phyloP scores from a whole-genome alignment of 2,329 filamentous ascomycete species.

The Catunica adiposa region DNA sequence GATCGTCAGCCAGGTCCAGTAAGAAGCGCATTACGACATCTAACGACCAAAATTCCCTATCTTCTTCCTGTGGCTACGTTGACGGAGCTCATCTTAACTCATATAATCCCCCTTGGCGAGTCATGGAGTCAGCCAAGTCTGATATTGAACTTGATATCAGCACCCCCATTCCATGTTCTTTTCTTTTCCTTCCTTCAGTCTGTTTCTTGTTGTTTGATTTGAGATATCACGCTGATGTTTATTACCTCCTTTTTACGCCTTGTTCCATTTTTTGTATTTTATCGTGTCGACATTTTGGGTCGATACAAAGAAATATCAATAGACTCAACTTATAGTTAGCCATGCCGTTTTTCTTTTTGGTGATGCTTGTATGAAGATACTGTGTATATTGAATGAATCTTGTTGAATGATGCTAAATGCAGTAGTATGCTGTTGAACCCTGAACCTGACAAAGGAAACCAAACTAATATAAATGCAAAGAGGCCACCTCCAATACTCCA shows the following conservation, averaged over 20 bases:
- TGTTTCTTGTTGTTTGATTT: constrained; percentile 6
- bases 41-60: not conserved
- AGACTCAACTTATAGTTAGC: not conserved
- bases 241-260: not conserved
- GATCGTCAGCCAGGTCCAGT: constrained; percentile 75
- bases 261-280: no score
- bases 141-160: not conserved
- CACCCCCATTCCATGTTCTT: not conserved
- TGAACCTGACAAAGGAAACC: no score
- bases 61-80: no score
- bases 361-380: no score
- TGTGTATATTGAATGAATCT: no score
- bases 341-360: no score
- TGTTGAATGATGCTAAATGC: no score
- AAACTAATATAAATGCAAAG: no score
- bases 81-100: not conserved
- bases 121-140: not conserved
- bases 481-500: no score
- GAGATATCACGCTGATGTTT: constrained; percentile 8
- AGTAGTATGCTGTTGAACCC: no score
- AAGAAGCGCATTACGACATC: constrained; percentile 17
- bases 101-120: not conserved
- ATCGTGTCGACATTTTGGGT: not conserved
- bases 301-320: not conserved
- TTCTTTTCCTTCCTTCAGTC: not conserved